Conservation (phyloP, 768 basidiomycete genomes). For the Boletus fagicola region DNA sequence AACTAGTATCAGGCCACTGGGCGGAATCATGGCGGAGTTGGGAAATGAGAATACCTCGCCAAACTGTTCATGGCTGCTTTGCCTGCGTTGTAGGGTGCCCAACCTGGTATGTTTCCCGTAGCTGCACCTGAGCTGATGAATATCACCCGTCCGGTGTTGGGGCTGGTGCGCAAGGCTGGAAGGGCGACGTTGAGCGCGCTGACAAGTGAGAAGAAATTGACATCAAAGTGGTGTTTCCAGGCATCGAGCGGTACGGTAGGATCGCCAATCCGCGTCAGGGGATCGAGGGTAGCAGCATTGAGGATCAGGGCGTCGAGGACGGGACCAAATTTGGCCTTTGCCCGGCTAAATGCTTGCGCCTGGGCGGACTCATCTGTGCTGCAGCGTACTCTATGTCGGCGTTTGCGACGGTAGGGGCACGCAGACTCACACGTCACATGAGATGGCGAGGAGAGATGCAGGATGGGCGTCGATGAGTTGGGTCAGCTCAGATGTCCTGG, state of each 20-base stretch:
- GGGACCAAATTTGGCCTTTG: slow-evolving; percentile 51
- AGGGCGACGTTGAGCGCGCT: slow-evolving; percentile 64
- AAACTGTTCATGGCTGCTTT: slow-evolving; percentile 92
- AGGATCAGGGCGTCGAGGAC: slow-evolving; percentile 74
- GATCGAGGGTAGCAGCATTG: slow-evolving; percentile 80
- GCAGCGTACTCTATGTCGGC: slow-evolving; percentile 5
- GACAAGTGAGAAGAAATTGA: slow-evolving; percentile 86
- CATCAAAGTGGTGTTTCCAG: slow-evolving; percentile 76
- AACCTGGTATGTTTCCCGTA: slow-evolving; percentile 59
- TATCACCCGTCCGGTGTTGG: slow-evolving; percentile 62
- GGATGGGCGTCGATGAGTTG: slow-evolving; percentile 43
- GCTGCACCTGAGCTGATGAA: slow-evolving; percentile 89
- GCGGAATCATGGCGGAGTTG: not conserved
- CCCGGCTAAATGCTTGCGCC: slow-evolving; percentile 53
- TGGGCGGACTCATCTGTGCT: slow-evolving; percentile 62
- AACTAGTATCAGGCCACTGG: slow-evolving; percentile 4
- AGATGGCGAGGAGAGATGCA: slow-evolving; percentile 47
- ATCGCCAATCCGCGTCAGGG: slow-evolving; percentile 58
- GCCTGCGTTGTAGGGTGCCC: slow-evolving; percentile 79
- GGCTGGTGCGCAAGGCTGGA: slow-evolving; percentile 64
- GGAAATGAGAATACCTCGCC: slow-evolving; percentile 50
- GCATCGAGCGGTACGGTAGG: slow-evolving; percentile 46
- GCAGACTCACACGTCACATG: slow-evolving; percentile 73
- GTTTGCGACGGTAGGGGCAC: not conserved
- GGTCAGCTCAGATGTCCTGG: slow-evolving; percentile 61